Conservation (phyloP, 176 grass and related monocot species). For the Phyllostachys edulis region DNA sequence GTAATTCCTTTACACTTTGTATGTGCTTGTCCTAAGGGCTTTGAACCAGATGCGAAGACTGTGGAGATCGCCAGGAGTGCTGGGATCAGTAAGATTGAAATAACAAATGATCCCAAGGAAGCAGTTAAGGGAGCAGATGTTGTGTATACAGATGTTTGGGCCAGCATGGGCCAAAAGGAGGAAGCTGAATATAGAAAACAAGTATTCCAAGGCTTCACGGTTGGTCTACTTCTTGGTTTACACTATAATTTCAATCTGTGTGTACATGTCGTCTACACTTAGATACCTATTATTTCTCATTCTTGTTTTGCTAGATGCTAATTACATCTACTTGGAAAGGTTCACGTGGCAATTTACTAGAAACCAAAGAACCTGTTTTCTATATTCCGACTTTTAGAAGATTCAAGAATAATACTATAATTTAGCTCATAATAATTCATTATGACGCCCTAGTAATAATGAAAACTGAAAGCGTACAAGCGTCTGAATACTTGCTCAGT, state of each 20-base stretch:
- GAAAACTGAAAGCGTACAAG: neutral
- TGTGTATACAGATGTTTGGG: conserved; percentile 99
- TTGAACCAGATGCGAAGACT: conserved; percentile 88
- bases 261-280: neutral
- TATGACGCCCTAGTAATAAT: neutral
- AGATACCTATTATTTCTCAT: neutral
- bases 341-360: neutral
- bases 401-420: neutral
- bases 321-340: neutral
- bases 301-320: neutral
- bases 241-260: neutral
- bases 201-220: conserved; percentile 85
- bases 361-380: neutral
- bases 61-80: conserved; percentile 66
- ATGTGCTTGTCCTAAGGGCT: conserved; percentile 89
- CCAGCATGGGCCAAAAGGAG: conserved; percentile 99
- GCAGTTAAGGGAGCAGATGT: conserved; percentile 95
- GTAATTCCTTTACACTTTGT: conserved; percentile 87
- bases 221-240: conserved; percentile 27
- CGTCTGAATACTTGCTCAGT: neutral
- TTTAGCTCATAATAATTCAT: neutral
- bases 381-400: neutral
- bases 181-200: conserved; percentile 90
- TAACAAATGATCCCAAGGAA: conserved; percentile 86
- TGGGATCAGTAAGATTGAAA: conserved; percentile 95